A percentile compares a stretch with the other conserved stretches of the same genome.
These are phyloP conservation scores for Solanum pimpinellifolium DNA, from an alignment of 257 asterid species.

Conservation along the genomic window DNA sequence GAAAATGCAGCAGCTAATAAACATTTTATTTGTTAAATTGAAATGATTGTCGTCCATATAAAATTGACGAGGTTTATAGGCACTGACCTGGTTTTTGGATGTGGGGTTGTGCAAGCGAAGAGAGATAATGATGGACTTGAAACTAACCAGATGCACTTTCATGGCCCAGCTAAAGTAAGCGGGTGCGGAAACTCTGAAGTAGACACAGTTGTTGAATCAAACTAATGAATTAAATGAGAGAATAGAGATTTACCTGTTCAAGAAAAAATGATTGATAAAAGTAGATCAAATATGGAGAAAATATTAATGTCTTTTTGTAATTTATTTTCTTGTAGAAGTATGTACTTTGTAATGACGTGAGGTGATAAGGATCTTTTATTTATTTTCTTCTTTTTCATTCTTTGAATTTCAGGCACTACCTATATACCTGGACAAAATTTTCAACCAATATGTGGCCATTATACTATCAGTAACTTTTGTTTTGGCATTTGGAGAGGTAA, in stretches of 20 bases:
- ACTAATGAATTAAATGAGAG: neutral
- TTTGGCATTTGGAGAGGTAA: slow-evolving; percentile 90
- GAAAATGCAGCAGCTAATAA: neutral
- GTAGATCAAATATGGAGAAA: neutral
- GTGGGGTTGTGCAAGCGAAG: neutral
- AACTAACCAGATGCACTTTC: neutral
- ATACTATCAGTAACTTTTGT: slow-evolving; percentile 94
- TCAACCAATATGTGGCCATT: slow-evolving; percentile 91
- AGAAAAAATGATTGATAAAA: neutral
- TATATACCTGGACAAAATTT: slow-evolving; percentile 77
- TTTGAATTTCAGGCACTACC: slow-evolving; percentile 86
- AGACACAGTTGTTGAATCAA: neutral
- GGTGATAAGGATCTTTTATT: neutral
- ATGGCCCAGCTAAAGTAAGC: neutral
- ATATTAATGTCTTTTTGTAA: neutral
- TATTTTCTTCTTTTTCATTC: neutral
- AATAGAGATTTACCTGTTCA: neutral
- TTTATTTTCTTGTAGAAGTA: neutral
- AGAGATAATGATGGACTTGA: neutral
- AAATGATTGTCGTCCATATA: neutral
- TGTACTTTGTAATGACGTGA: neutral
- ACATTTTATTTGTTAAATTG: neutral
- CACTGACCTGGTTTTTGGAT: neutral
- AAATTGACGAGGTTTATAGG: neutral
- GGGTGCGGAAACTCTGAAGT: neutral